Base-by-base conservation (phyloP, 1,139 yeast species). In the Protomyces arabidopsidicola region DNA sequence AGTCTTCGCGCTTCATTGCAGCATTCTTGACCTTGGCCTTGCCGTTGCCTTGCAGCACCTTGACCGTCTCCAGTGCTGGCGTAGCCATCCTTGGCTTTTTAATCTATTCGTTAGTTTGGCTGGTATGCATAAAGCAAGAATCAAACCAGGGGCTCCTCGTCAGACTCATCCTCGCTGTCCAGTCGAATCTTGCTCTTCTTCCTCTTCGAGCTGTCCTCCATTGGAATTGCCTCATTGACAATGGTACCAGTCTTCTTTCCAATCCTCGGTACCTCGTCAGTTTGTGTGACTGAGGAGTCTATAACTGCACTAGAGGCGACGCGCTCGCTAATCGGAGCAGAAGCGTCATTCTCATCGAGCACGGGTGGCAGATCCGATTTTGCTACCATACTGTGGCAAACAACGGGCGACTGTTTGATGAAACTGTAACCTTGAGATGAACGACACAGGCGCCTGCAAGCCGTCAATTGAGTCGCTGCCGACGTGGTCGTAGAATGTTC, bases 171-270 rank as follows among this genome's bases (percentile, higher is more conserved):
- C 22, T 58, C 62, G n/a, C 52, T 38, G 12, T 38, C 62, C 14
- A 58, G 31, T 2, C 52, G 52, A 8, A 58, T 52, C 38, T 52
- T 58, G 56, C 62, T 58, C 45, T 58, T 50, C 35, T 58, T 58
- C 51, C 62, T 14, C 42, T 58, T 58, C 9, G 45, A 55, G 16
- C 18, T 14, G n/a, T 38, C 42, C 8, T 38, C 18, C 16, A 38
- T 16, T 10, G 48, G 48, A 4, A 16, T 20, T 10, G 24, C 48
- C 24, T 16, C 48, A 42, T 42, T 42, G 4, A 9, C 42, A 6
- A 36, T 36, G 16, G 42, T 36, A 5, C 42, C 16, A 14, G 42
- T 9, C 48, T 42, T 42, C 22, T n/a, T 14, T 9, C 2, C 48
- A 5, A 5, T 1, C 22, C 9, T 20, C 10, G 14, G 9, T 5